A percentile compares a stretch with the other conserved stretches of the same genome.
Conservation (phyloP, 495 filamentous ascomycete species). For the Penicillium ochrochloron region DNA sequence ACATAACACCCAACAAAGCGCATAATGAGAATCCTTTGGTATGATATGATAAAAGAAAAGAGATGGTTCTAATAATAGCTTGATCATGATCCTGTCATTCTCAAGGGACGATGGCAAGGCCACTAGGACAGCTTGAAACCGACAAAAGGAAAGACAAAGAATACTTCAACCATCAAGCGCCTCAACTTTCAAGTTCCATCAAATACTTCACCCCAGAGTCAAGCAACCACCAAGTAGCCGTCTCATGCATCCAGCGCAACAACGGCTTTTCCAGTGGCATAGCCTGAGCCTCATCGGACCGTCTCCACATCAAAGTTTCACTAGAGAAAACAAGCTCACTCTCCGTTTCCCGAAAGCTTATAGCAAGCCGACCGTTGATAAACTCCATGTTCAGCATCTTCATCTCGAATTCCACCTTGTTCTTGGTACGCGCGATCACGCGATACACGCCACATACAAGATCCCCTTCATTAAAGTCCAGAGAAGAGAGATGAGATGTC, state of each 20-base stretch:
- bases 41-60: background rate
- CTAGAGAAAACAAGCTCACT: conserved; percentile 33
- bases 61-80: background rate
- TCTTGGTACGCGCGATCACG: conserved; percentile 27
- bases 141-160: background rate
- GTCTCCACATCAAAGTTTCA: conserved; percentile 45
- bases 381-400: conserved; percentile 23
- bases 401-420: conserved; percentile 43
- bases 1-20: background rate
- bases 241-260: conserved; percentile 41
- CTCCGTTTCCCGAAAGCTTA: conserved; percentile 27
- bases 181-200: conserved; percentile 27
- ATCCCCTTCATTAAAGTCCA: conserved; percentile 41
- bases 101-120: background rate
- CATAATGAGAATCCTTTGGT: background rate
- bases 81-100: background rate
- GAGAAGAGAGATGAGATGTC: conserved; percentile 27
- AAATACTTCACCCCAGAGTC: conserved; percentile 45
- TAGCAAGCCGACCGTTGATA: conserved; percentile 34
- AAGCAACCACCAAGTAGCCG: conserved; percentile 46
- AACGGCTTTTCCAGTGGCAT: conserved; percentile 41
- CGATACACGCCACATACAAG: conserved; percentile 42
- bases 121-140: background rate
- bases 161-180: no score
- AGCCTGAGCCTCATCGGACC: conserved; percentile 19